These are phyloP conservation scores for Vitis rupestris DNA, from an alignment of 164 flowering plant species.

Conservation along the genomic window DNA sequence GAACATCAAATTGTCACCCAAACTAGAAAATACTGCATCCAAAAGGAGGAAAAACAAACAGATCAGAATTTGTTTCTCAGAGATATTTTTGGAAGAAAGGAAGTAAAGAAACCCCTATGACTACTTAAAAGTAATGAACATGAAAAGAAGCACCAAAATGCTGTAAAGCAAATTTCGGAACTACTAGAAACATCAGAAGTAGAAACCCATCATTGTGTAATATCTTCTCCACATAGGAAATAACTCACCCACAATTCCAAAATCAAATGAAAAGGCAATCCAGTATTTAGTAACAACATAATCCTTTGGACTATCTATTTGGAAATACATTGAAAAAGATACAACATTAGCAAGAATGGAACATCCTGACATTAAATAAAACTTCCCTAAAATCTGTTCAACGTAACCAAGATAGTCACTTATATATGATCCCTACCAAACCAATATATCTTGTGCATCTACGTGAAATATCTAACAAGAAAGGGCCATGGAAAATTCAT, in stretches of 20 bases:
- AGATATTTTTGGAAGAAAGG: not conserved
- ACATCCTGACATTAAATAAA: not conserved
- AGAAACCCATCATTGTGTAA: not conserved
- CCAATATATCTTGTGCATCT: not conserved
- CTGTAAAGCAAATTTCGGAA: not conserved
- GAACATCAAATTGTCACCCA: not conserved
- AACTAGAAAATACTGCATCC: slow-evolving; percentile 4
- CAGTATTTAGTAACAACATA: not conserved
- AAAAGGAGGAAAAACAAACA: not conserved
- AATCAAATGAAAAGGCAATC: not conserved
- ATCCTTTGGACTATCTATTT: not conserved
- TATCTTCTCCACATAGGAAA: not conserved
- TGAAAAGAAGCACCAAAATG: not conserved
- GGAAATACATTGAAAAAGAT: not conserved
- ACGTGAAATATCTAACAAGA: not conserved
- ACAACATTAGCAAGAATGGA: not conserved
- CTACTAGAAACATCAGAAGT: not conserved
- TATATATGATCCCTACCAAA: no score
- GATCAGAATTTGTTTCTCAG: not conserved
- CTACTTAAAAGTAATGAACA: not conserved
- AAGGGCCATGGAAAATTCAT: not conserved
- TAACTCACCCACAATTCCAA: not conserved
- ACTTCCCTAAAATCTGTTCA: no score
- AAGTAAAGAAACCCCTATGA: not conserved
- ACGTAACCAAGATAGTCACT: no score